phyloP scores from a whole-genome alignment of 148 eudicot genomes.

The Diospyros lotus region DNA sequence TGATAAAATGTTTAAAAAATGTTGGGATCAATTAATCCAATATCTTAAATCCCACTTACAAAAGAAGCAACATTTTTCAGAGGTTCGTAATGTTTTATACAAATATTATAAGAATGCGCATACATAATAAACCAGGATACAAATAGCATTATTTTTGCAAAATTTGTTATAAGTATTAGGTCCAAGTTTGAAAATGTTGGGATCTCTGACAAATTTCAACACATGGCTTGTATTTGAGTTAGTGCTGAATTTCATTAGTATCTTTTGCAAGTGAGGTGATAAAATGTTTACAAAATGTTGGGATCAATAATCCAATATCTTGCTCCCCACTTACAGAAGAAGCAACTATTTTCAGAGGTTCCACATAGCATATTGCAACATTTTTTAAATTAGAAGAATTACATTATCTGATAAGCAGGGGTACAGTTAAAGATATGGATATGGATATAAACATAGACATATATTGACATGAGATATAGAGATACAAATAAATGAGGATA shows the following conservation, averaged over 20 bases:
- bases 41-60: neutral
- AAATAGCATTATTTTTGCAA: neutral
- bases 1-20: constrained; percentile 4
- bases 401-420: no score
- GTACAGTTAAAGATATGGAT: no score
- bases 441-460: no score
- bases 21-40: neutral
- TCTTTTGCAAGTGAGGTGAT: neutral
- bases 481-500: no score
- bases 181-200: neutral
- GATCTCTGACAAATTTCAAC: no score
- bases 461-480: no score
- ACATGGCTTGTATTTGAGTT: neutral
- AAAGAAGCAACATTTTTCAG: constrained; percentile 1
- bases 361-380: neutral
- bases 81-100: neutral
- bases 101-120: neutral
- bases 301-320: neutral
- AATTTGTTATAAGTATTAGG: neutral
- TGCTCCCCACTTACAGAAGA: neutral
- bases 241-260: neutral
- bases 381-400: no score
- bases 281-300: constrained; percentile 3
- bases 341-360: neutral
- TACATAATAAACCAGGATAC: neutral